Percentiles rank a stretch among this genome's conserved stretches.
These are phyloP conservation scores for Cryptosporidium sp. DNA, from an alignment of 169 alveolate genomes.

Conservation along the genomic window DNA sequence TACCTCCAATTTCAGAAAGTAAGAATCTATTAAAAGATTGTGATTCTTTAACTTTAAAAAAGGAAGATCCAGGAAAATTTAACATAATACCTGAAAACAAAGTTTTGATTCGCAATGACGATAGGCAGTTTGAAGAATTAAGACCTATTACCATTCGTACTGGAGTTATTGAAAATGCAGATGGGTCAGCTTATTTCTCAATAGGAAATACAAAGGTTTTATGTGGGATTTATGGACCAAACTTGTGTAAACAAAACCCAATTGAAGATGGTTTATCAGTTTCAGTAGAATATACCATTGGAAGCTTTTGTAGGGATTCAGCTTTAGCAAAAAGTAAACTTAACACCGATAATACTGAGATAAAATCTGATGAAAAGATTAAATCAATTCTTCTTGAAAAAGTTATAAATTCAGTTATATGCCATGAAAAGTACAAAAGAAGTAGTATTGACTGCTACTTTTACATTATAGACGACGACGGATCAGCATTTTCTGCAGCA, in stretches of 20 bases:
- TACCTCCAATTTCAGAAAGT: not conserved
- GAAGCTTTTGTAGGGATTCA: conserved; percentile 48
- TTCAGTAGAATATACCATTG: conserved; percentile 48
- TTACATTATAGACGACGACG: conserved; percentile 70
- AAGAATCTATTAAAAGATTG: not conserved
- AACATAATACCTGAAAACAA: not conserved
- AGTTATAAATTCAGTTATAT: conserved; percentile 48
- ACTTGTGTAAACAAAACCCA: conserved; percentile 22
- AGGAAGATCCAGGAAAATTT: not conserved
- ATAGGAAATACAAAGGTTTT: conserved; percentile 60
- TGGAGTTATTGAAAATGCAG: conserved; percentile 35
- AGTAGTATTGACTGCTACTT: conserved; percentile 60
- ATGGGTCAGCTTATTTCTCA: conserved; percentile 68
- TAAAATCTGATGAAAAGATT: conserved; percentile 41
- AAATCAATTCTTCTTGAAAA: conserved; percentile 55
- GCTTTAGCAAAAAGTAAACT: not conserved
- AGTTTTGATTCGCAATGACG: conserved; percentile 32
- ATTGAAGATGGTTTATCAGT: conserved; percentile 59
- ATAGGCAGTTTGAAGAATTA: conserved; percentile 35
- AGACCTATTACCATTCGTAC: conserved; percentile 65
- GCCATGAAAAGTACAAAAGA: conserved; percentile 59
- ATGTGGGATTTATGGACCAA: conserved; percentile 63
- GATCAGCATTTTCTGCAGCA: conserved; percentile 69
- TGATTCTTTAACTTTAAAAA: not conserved
- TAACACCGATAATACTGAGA: not conserved